These are phyloP conservation scores for Penicillium aurantiogriseum DNA, from an alignment of 2,329 filamentous ascomycete genomes.

Conservation along the genomic window DNA sequence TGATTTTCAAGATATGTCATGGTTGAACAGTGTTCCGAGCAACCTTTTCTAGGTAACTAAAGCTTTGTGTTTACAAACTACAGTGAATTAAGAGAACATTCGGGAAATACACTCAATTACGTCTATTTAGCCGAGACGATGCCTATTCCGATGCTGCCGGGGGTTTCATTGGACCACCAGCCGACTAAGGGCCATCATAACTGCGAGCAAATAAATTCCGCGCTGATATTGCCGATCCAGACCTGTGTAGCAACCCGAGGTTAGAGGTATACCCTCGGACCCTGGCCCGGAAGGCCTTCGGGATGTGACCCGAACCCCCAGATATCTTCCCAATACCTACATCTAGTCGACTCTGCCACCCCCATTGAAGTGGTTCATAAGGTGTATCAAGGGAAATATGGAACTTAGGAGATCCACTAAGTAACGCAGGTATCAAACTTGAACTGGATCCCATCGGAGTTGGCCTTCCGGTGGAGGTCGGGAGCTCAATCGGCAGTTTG, in stretches of 20 bases:
- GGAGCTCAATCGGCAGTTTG: background rate
- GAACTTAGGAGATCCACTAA: too few species aligned
- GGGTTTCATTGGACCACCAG: background rate
- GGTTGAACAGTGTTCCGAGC: constrained; percentile 35
- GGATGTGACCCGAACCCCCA: background rate
- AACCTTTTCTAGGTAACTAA: constrained; percentile 25
- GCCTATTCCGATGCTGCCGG: background rate
- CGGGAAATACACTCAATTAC: background rate
- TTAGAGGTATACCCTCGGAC: constrained; percentile 4
- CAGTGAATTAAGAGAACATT: background rate
- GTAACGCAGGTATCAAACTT: too few species aligned
- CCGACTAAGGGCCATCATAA: background rate
- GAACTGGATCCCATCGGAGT: too few species aligned
- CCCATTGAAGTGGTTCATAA: too few species aligned
- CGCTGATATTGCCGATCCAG: background rate
- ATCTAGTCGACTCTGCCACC: too few species aligned
- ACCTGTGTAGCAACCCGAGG: constrained; percentile 2
- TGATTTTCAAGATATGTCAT: constrained; percentile 38
- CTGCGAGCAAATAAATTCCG: background rate
- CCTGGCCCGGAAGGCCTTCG: background rate
- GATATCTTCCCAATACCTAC: background rate
- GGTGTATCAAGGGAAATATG: too few species aligned
- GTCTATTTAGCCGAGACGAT: background rate
- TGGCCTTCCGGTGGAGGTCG: too few species aligned
- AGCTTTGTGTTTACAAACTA: background rate